A percentile compares a stretch with the other conserved stretches of the same genome.
Conservation (phyloP, 2,329 filamentous ascomycete species). For the Tolypocladium guangdongense region DNA sequence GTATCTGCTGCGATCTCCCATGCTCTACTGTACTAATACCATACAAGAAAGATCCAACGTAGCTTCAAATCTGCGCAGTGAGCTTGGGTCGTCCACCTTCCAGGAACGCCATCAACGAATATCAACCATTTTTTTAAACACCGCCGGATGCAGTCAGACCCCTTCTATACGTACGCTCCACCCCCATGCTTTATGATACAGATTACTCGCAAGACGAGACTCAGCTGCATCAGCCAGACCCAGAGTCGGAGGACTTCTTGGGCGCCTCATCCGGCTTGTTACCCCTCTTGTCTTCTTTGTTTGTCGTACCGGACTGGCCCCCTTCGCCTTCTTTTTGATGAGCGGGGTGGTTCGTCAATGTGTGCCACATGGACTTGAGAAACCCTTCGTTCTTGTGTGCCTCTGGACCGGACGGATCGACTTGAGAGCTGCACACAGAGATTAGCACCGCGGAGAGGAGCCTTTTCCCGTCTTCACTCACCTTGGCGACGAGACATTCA, state of each 20-base stretch:
- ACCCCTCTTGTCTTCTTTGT: conserved; percentile 13
- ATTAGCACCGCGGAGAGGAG: conserved; percentile 1
- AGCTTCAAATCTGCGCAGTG: conserved; percentile 15
- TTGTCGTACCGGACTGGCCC: conserved; percentile 11
- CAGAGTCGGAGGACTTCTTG: conserved; percentile 23
- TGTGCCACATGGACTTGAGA: conserved; percentile 88
- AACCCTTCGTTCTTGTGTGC: conserved; percentile 78
- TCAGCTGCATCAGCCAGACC: conserved; percentile 13
- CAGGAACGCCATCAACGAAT: conserved; percentile 18
- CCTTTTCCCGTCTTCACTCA: conserved; percentile 8
- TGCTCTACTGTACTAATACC: conserved; percentile 19
- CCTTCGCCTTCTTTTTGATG: conserved; percentile 30
- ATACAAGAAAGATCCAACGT: conserved; percentile 13
- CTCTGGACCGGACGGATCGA: conserved; percentile 20
- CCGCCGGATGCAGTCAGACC: conserved; percentile 22
- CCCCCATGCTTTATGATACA: conserved; percentile 12
- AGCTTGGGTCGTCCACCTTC: conserved; percentile 10
- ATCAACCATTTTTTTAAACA: conserved; percentile 23
- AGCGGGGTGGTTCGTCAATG: conserved; percentile 64
- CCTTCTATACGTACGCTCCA: conserved; percentile 7
- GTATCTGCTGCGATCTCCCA: background rate
- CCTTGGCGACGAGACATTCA: conserved; percentile 54
- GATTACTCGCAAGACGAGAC: conserved; percentile 1
- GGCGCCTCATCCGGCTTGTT: conserved; percentile 16
- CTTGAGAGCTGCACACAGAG: conserved; percentile 2